Percentiles rank a stretch among this genome's conserved stretches.
phyloP scores from a whole-genome alignment of 208 protist species.

The Leishmania martiniquensis region DNA sequence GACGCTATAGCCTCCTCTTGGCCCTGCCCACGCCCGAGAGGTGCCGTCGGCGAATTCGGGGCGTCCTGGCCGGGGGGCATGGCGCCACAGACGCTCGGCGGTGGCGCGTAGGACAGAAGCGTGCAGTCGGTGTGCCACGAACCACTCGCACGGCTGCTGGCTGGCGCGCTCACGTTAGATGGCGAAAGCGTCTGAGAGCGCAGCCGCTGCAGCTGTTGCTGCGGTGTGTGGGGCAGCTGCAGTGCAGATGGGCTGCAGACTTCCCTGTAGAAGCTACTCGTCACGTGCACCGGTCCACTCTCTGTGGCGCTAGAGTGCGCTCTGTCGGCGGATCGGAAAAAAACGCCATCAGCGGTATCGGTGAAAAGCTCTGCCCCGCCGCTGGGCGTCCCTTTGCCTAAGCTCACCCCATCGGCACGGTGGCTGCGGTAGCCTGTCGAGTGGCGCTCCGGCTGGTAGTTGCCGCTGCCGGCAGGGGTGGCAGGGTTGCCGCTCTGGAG shows the following conservation, averaged over 20 bases:
- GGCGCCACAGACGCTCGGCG: neutral
- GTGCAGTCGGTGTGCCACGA: neutral
- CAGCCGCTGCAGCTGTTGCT: constrained; percentile 4
- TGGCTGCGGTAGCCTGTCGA: neutral
- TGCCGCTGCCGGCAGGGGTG: neutral
- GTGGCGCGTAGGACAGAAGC: neutral
- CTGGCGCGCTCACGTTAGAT: neutral
- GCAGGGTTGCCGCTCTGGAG: neutral
- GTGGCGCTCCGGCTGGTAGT: neutral
- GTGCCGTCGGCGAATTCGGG: neutral
- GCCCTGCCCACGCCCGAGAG: neutral
- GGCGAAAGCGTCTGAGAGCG: neutral
- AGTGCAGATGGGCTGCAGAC: constrained; percentile 6
- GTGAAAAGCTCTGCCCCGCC: neutral
- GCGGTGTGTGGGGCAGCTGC: constrained; percentile 2
- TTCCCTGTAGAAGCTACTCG: constrained; percentile 23
- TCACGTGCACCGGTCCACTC: constrained; percentile 10
- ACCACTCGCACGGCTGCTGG: neutral
- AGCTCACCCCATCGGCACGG: neutral
- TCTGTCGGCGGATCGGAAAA: constrained; percentile 10
- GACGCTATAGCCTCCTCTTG: neutral
- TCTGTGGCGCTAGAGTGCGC: constrained; percentile 5
- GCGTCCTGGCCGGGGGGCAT: neutral
- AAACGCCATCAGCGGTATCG: constrained; percentile 8
- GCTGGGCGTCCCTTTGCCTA: neutral